phyloP scores from a whole-genome alignment of 345 rosid species.

The Heritiera fomes region DNA sequence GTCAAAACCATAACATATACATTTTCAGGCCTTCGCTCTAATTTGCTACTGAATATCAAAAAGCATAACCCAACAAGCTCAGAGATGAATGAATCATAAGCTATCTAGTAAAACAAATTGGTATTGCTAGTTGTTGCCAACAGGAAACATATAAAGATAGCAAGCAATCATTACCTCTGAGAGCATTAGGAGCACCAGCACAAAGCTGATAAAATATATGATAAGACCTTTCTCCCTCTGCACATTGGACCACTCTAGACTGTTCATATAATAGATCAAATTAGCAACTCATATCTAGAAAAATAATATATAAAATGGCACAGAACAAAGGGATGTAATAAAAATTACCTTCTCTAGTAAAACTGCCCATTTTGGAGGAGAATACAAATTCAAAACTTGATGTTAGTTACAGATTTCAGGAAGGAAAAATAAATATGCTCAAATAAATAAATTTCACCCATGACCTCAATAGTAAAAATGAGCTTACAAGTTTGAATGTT shows the following conservation, averaged over 20 bases:
- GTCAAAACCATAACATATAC: neutral
- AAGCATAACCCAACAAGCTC: neutral
- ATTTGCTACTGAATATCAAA: neutral
- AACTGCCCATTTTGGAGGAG: conserved; percentile 56
- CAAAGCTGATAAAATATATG: conserved; percentile 99
- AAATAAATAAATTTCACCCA: conserved; percentile 11
- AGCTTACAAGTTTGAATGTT: conserved; percentile 95
- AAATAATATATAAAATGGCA: conserved; percentile 14
- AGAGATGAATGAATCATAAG: conserved; percentile 1
- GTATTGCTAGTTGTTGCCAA: neutral
- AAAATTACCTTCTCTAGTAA: conserved; percentile 90
- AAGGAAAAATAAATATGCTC: conserved; percentile 10
- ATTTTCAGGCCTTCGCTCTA: neutral
- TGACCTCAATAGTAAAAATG: conserved; percentile 16
- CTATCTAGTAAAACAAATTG: neutral
- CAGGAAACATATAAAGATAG: neutral
- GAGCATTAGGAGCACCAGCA: conserved; percentile 78
- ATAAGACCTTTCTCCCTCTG: conserved; percentile 95
- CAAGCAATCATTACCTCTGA: conserved; percentile 57
- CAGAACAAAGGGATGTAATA: conserved; percentile 20
- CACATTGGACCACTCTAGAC: conserved; percentile 99
- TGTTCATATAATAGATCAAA: conserved; percentile 46
- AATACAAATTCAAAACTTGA: conserved; percentile 29
- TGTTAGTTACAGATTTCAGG: conserved; percentile 36
- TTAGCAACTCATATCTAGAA: conserved; percentile 26